phyloP scores from a whole-genome alignment of 2,329 filamentous ascomycete genomes.

The Grosmannia penicillata region DNA sequence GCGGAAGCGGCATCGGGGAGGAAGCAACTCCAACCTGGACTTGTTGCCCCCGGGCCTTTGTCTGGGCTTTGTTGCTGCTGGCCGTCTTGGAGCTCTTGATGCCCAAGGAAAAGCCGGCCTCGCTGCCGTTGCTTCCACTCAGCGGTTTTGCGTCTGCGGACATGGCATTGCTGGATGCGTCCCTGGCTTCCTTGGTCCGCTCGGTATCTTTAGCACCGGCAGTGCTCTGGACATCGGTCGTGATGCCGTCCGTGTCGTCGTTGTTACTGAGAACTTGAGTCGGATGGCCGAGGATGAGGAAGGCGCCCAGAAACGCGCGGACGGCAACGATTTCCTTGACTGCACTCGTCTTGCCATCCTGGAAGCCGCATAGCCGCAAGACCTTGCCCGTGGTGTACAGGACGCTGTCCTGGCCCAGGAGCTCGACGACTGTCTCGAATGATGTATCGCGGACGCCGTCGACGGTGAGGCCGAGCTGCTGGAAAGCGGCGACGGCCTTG shows the following conservation, averaged over 20 bases:
- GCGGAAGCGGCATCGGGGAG: neutral
- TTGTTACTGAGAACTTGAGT: slow-evolving; percentile 65
- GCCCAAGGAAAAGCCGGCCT: too few relatives aligned
- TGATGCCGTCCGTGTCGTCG: slow-evolving; percentile 19
- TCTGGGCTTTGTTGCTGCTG: neutral
- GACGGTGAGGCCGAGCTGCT: slow-evolving; percentile 51
- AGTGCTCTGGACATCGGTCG: neutral
- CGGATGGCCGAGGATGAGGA: slow-evolving; percentile 66
- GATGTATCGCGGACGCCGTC: slow-evolving; percentile 54
- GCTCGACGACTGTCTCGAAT: slow-evolving; percentile 59
- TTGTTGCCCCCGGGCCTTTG: slow-evolving; percentile 37
- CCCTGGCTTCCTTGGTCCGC: too few relatives aligned
- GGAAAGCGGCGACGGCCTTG: slow-evolving; percentile 49
- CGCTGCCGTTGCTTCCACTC: too few relatives aligned
- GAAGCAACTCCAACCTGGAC: slow-evolving; percentile 36
- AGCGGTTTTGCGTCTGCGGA: neutral
- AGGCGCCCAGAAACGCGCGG: slow-evolving; percentile 65
- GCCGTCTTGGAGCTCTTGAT: neutral
- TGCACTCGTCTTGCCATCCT: slow-evolving; percentile 47
- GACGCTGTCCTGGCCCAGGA: slow-evolving; percentile 53
- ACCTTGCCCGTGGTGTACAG: slow-evolving; percentile 51
- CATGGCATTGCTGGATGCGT: too few relatives aligned
- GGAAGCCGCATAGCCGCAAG: slow-evolving; percentile 53
- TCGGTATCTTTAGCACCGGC: too few relatives aligned
- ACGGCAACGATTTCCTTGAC: slow-evolving; percentile 56